These are phyloP conservation scores for Ceratocystis alfenasii DNA, from an alignment of 2,329 filamentous ascomycete species.

Conservation along the genomic window DNA sequence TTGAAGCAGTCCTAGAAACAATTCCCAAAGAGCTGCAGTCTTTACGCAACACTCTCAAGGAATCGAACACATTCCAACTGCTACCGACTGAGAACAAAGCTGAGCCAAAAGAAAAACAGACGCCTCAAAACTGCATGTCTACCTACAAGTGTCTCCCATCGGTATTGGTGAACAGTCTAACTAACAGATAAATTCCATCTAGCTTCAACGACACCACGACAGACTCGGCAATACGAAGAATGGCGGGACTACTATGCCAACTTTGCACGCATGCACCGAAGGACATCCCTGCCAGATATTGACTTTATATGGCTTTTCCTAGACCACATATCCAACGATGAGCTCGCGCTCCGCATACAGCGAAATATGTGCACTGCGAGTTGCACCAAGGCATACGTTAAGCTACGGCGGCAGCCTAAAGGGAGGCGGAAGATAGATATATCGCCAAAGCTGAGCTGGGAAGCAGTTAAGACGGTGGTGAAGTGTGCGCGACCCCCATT, in stretches of 20 bases:
- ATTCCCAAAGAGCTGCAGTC: constrained; percentile 20
- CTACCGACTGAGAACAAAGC: neutral
- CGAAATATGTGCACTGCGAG: constrained; percentile 18
- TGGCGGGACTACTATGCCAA: constrained; percentile 20
- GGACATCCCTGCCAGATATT: constrained; percentile 17
- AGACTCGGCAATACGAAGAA: constrained; percentile 19
- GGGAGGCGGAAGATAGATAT: constrained; percentile 19
- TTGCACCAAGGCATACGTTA: constrained; percentile 14
- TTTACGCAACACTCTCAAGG: constrained; percentile 14
- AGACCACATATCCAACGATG: constrained; percentile 20
- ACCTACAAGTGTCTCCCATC: neutral
- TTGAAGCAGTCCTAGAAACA: constrained; percentile 4
- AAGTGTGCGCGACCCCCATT: constrained; percentile 18
- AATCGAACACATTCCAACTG: constrained; percentile 11
- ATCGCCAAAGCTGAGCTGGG: constrained; percentile 17
- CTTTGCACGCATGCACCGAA: constrained; percentile 18
- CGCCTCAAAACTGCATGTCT: neutral
- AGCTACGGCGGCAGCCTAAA: constrained; percentile 14
- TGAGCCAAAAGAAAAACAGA: neutral
- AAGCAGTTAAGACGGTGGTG: constrained; percentile 17
- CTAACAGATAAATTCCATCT: neutral
- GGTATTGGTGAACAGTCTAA: neutral
- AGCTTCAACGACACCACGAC: neutral
- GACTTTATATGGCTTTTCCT: constrained; percentile 22
- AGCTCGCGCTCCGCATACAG: constrained; percentile 19